Evolutionary conservation across 1,284 basidiomycete genomes (phyloP), one percentile per base, ranked within the genome.

Genomic region (Meira nashicola): DNA sequence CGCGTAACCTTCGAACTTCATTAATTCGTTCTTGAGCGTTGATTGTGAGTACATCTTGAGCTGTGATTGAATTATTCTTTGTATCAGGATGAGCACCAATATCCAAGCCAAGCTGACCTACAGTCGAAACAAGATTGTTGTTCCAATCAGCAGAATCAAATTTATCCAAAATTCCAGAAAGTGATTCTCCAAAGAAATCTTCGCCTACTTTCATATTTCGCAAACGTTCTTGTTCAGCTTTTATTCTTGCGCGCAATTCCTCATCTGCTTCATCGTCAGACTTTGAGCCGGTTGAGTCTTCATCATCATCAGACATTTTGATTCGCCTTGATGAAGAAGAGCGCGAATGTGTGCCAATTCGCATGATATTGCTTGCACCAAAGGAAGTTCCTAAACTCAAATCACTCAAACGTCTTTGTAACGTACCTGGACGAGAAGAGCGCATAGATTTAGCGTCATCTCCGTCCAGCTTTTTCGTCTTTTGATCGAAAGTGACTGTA

Each of bases 121-220:
- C 41, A 14, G 64, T 60, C 15, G 64, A 39, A 44, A 63, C 64
- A 23, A 64, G 65, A 33, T 41, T 12, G 19, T 5, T 25, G 5
- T 53, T 25, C 50, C 63, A 60, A 49, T 63, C 61, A 54, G 61
- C 64, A n/a, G 55, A 62, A 25, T 64, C 66, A 40, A 74, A 71
- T 17, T 55, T 59, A 54, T 71, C 71, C 25, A 74, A 58, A 23
- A 74, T 56, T 33, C 54, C 56, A 19, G 62, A 58, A 15, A 74
- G 54, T 2, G 63, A 63, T 7, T 64, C 69, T 2, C 72, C 72
- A 28, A 74, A 74, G 62, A 74, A 74, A 59, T 74, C 72, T 23
- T 74, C 72, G 14, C 72, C 72, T 23, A 74, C 65, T 14, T 73
- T 71, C 68, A 74, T 73, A 47, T 54, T 60, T 4, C 72, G 65